Conservation (phyloP, 2,329 filamentous ascomycete species). For the Dactylellina sp. region DNA sequence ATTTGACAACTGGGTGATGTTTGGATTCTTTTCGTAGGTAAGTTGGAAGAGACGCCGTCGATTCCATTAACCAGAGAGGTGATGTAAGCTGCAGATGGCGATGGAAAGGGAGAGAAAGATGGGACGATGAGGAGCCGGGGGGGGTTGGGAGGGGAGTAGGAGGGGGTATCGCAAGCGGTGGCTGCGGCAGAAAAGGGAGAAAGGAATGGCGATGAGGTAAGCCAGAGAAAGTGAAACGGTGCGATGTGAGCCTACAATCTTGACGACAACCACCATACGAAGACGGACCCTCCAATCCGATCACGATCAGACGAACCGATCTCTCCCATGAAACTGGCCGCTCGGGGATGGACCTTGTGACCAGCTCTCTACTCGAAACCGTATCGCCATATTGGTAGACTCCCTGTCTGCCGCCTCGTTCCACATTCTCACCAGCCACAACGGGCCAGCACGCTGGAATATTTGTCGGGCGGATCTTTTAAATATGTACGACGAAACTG, state of each 20-base stretch:
- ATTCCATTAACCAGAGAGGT: slow-evolving; percentile 40
- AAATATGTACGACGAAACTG: too few relatives aligned
- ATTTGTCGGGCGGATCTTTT: too few relatives aligned
- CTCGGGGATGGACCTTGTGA: neutral
- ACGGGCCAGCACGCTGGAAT: neutral
- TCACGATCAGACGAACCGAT: too few relatives aligned
- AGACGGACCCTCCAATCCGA: too few relatives aligned
- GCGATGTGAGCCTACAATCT: slow-evolving; percentile 32
- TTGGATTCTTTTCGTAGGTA: slow-evolving; percentile 41
- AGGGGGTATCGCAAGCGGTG: slow-evolving; percentile 13
- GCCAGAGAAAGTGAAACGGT: slow-evolving; percentile 46
- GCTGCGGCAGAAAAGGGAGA: neutral
- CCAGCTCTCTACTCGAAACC: neutral
- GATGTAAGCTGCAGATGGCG: slow-evolving; percentile 7
- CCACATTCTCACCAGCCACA: slow-evolving; percentile 13
- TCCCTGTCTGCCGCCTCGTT: slow-evolving; percentile 5
- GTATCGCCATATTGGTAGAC: neutral
- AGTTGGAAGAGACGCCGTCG: slow-evolving; percentile 21
- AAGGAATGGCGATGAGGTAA: slow-evolving; percentile 56
- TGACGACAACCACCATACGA: too few relatives aligned
- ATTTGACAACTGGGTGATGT: slow-evolving; percentile 44
- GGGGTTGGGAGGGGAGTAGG: slow-evolving; percentile 8
- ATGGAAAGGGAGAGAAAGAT: neutral
- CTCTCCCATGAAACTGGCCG: slow-evolving; percentile 34
- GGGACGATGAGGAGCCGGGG: slow-evolving; percentile 15